phyloP scores from a whole-genome alignment of 352 stramenopile genomes.

The Peronospora destructor region DNA sequence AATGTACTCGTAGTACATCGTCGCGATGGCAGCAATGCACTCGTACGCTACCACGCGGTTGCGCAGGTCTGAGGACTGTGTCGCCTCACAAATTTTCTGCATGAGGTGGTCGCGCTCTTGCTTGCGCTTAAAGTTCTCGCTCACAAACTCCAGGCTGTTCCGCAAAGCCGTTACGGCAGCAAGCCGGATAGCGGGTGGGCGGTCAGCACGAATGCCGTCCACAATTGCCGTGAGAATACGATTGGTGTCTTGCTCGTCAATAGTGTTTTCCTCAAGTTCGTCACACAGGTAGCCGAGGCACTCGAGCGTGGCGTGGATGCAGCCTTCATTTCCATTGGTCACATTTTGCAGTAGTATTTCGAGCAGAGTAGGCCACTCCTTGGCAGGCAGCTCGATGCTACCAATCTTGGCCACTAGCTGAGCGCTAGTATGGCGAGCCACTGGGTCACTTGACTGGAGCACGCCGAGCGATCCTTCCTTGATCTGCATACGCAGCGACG shows the following conservation, averaged over 20 bases:
- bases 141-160: slow-evolving; percentile 94
- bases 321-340: slow-evolving; percentile 68
- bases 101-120: slow-evolving; percentile 94
- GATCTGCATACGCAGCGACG: slow-evolving; percentile 60
- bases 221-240: slow-evolving; percentile 96
- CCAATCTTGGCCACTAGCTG: slow-evolving; percentile 92
- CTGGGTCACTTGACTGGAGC: slow-evolving; percentile 51
- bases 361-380: slow-evolving; percentile 92
- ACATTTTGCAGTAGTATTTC: slow-evolving; percentile 91
- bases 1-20: slow-evolving; percentile 96
- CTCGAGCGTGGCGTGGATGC: slow-evolving; percentile 88
- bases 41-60: slow-evolving; percentile 91
- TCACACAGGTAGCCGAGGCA: slow-evolving; percentile 82
- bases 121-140: slow-evolving; percentile 94
- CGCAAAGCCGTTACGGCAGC: slow-evolving; percentile 89
- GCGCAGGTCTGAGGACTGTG: slow-evolving; percentile 83
- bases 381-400: slow-evolving; percentile 89
- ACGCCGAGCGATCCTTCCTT: slow-evolving; percentile 66
- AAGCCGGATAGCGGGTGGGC: slow-evolving; percentile 84
- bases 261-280: slow-evolving; percentile 61
- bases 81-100: slow-evolving; percentile 92
- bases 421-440: slow-evolving; percentile 80
- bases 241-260: slow-evolving; percentile 88
- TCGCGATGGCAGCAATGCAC: slow-evolving; percentile 91
- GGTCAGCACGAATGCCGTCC: slow-evolving; percentile 89